Base-by-base conservation (phyloP, 352 stramenopile genomes). In the Phytophthora tentaculata region DNA sequence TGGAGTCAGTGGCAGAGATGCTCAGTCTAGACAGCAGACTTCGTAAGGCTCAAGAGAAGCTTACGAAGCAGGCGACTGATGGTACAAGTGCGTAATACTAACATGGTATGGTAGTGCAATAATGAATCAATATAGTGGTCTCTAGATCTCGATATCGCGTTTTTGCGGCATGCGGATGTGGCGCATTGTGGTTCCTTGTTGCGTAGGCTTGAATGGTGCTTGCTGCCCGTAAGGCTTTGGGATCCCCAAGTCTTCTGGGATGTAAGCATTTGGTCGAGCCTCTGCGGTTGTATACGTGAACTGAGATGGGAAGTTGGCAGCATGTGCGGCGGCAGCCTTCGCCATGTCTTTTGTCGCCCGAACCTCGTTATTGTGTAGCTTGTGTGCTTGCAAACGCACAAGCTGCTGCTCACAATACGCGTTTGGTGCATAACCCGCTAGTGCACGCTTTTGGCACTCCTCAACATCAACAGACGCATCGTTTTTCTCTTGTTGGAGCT, bases 401-500 rank as follows among this genome's bases (percentile, higher is more conserved):
- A 92, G 74, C 26, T 94, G 83, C 28, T 94, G 81, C 45, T 97
- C 87, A 37, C 90, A 94, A 52, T 82, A 87, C 6, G 81, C 73
- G 47, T 84, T 93, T 20, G 94, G 94, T 28, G 89, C 68, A 23
- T 96, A 76, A 2, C 89, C 90, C 13, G 83, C 68, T 5, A 91
- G 67, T 43, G 86, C 61, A 1, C 80, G 81, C 54, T 84, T 87
- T 8, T 73, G 66, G 12, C 76, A 84, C 20, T 94, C 84, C 32
- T 95, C 80, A 9, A 95, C 76, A 32, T 93, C 84, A 19, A 84
- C 83, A 28, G 81, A 69, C 16, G 67, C 56, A 37, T 94, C 77
- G 61, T 94, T 80, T 64, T 97, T 97, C 65, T 98, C 93, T 59
- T 98, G 89, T 64, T 98, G 89, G 4, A 98, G 81, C 66, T 97